These are phyloP conservation scores for Hibiscus trionum DNA, from an alignment of 345 rosid species.

Conservation along the genomic window DNA sequence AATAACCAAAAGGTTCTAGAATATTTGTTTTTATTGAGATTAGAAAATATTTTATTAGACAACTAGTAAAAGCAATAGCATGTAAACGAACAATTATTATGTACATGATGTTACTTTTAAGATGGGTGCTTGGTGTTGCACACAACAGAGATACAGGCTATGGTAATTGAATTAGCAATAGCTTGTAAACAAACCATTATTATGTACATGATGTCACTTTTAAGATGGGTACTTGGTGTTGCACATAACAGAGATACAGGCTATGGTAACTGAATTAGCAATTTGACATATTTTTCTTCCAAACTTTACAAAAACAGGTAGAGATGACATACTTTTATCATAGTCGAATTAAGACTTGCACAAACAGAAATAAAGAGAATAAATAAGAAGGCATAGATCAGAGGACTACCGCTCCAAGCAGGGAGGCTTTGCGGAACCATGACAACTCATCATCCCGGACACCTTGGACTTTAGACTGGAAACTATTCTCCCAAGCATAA, in stretches of 20 bases:
- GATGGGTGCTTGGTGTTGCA: not conserved
- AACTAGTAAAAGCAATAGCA: not conserved
- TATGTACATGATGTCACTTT: not conserved
- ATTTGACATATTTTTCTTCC: not conserved
- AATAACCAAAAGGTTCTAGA: not conserved
- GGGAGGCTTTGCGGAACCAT: slow-evolving; percentile 91
- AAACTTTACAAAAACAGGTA: not conserved
- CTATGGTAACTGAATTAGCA: not conserved
- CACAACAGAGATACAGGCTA: not conserved
- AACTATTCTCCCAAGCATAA: slow-evolving; percentile 98
- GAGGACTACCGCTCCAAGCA: slow-evolving; percentile 77
- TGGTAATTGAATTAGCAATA: not conserved
- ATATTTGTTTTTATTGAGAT: not conserved
- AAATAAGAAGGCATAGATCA: slow-evolving; percentile 11
- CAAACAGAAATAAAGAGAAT: not conserved
- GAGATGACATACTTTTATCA: not conserved
- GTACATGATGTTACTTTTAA: not conserved
- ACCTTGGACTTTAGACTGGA: slow-evolving; percentile 75
- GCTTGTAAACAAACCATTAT: not conserved
- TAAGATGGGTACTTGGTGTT: not conserved
- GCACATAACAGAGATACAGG: not conserved
- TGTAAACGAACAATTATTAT: not conserved
- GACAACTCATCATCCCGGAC: slow-evolving; percentile 81
- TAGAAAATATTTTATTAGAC: not conserved
- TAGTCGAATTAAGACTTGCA: not conserved